Conservation (phyloP, 345 rosid genomes). For the Linum lewisii region DNA sequence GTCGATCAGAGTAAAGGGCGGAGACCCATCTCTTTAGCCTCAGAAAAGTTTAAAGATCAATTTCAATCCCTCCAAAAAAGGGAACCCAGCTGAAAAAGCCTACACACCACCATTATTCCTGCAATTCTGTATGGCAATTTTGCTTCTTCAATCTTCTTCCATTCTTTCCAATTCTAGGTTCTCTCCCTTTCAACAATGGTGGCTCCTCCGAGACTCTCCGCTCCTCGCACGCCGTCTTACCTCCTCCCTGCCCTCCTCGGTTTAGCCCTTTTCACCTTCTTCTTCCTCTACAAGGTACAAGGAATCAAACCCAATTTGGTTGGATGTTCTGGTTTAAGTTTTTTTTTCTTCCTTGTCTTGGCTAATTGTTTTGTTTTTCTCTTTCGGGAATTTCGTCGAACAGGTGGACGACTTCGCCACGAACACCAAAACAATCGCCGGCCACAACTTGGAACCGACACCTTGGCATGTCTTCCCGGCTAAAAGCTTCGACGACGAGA, state of each 20-base stretch:
- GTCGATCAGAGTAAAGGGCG: no score
- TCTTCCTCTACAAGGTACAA: constrained; percentile 65
- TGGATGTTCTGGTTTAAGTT: neutral
- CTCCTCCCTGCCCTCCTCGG: constrained; percentile 40
- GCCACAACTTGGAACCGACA: constrained; percentile 85
- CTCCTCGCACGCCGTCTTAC: constrained; percentile 40
- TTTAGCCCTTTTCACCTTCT: constrained; percentile 42
- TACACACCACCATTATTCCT: no score
- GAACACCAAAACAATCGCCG: constrained; percentile 58
- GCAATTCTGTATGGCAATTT: no score
- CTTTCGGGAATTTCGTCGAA: constrained; percentile 17
- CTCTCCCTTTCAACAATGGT: constrained; percentile 21
- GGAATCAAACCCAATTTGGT: neutral
- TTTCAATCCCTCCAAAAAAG: no score
- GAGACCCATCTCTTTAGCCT: no score
- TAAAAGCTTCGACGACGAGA: constrained; percentile 36
- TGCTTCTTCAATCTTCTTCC: neutral
- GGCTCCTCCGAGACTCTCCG: constrained; percentile 19
- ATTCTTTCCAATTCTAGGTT: neutral
- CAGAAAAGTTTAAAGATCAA: no score
- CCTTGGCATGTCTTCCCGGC: constrained; percentile 86
- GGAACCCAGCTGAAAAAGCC: no score
- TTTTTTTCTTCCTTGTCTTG: neutral
- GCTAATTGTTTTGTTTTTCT: neutral
- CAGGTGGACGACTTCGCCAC: constrained; percentile 58